Evolutionary conservation across 2,329 filamentous ascomycete genomes (phyloP), one percentile per base, ranked within the genome.

Genomic region (Ascomycota sp.): DNA sequence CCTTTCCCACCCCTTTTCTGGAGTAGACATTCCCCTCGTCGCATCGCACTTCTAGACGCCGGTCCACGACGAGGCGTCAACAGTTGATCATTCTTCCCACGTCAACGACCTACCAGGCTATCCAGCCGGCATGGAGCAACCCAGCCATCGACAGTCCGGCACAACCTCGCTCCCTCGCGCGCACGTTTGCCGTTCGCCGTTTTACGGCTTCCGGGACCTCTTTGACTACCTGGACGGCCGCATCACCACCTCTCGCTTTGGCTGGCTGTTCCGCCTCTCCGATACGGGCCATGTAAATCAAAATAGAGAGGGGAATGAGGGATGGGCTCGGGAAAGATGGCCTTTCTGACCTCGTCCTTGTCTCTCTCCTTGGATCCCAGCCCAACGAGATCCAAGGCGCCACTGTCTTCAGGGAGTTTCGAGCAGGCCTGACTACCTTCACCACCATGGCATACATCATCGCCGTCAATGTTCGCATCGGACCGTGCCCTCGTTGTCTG

Each of bases 391-490:
- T 81, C 33, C 64, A 66, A 38, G 69, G 69, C 28, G 66, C 76
- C 27, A 72, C 65, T 38, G 83, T 86, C 51, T 72, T 80, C 40
- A 76, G 71, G 16, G 81, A 89, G 52, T 57, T 89, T 37, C 72
- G 80, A 25, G 81, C 80, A 25, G 81, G 80, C 2, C 51, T 86
- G 35, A 82, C 81, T 2, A 89, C 80, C 2, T 79, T 79, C 48
- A 73, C 76, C 35, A 77, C 76, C 3, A 82, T 83, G 79, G 76
- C 78, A 10, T 86, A 84, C 53, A 86, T 89, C 44, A 83, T 89
- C 47, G 75, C 76, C 7, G 72, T 75, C 40, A 74, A 75, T 44
- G 68, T 69, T 41, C 44, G 61, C 44, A 5, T 2, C 13, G 9
- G 11, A 12, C 12, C n/a, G 7, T 11, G 9, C 9, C 21, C n/a